phyloP scores from a whole-genome alignment of 768 basidiomycete species.

The Coprinopsis sp. region DNA sequence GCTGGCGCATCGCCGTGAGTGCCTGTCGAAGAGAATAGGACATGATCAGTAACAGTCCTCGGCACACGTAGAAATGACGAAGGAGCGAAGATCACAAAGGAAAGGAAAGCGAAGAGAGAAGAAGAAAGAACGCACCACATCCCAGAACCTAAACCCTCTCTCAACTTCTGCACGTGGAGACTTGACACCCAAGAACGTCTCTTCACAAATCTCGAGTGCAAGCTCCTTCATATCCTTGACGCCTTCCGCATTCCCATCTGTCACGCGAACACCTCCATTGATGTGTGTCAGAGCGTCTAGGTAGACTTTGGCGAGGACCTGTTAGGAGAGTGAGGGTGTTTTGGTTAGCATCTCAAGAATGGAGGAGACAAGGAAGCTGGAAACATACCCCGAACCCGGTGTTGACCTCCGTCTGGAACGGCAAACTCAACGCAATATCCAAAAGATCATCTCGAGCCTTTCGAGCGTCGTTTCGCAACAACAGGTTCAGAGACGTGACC shows the following conservation, averaged over 20 bases:
- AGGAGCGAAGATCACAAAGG: no score
- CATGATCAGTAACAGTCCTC: constrained; percentile 10
- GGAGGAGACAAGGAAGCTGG: no score
- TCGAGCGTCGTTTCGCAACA: constrained; percentile 84
- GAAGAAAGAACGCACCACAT: constrained; percentile 69
- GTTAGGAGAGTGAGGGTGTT: no score
- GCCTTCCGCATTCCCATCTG: constrained; percentile 71
- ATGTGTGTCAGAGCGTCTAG: constrained; percentile 88
- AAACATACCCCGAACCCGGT: constrained; percentile 97
- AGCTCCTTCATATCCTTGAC: constrained; percentile 79
- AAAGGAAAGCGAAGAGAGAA: no score
- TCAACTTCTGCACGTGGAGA: constrained; percentile 84
- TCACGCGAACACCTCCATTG: constrained; percentile 73
- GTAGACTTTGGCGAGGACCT: constrained; percentile 96
- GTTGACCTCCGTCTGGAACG: constrained; percentile 95
- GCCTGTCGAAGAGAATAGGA: constrained; percentile 41
- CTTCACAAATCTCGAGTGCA: constrained; percentile 89
- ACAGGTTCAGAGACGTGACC: constrained; percentile 88
- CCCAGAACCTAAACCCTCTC: constrained; percentile 98
- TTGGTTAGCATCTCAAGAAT: no score
- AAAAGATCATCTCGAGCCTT: constrained; percentile 85
- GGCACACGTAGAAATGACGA: constrained; percentile 35
- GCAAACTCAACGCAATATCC: constrained; percentile 87
- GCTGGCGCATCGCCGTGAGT: constrained; percentile 83
- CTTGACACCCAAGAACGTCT: constrained; percentile 93